These are phyloP conservation scores for Schrenkiella parvula DNA, from an alignment of 345 rosid genomes.

Conservation along the genomic window DNA sequence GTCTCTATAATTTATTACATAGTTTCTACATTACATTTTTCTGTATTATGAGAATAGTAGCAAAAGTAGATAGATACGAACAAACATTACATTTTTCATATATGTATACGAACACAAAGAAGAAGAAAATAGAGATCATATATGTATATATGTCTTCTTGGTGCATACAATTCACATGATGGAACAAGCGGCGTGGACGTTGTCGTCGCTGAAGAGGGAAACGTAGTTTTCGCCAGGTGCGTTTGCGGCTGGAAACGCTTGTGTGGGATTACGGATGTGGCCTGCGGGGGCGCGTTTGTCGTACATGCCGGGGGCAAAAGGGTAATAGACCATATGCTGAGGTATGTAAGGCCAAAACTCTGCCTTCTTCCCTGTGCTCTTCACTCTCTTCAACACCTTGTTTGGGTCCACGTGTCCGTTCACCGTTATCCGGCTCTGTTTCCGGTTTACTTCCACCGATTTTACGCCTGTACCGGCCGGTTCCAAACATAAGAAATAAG, in stretches of 20 bases:
- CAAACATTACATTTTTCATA: too few relatives aligned
- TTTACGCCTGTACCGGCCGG: conserved; percentile 37
- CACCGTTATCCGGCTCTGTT: conserved; percentile 45
- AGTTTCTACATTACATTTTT: neutral
- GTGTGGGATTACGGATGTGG: conserved; percentile 39
- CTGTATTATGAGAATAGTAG: neutral
- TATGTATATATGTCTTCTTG: neutral
- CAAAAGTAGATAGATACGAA: conserved; percentile 5
- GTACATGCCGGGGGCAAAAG: conserved; percentile 47
- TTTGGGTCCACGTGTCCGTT: conserved; percentile 50
- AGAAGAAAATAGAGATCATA: neutral
- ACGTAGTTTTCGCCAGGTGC: conserved; percentile 36
- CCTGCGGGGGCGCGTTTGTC: conserved; percentile 58
- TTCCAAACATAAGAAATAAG: neutral
- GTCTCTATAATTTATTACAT: conserved; percentile 15
- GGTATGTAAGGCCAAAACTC: conserved; percentile 59
- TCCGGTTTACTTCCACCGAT: conserved; percentile 46
- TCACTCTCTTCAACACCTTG: conserved; percentile 48
- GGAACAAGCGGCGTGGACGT: conserved; percentile 44
- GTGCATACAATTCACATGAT: conserved; percentile 36
- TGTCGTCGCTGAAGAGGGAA: conserved; percentile 46
- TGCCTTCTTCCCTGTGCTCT: conserved; percentile 47
- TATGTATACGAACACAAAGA: neutral
- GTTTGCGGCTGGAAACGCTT: conserved; percentile 41
- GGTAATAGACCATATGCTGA: conserved; percentile 49